Evolutionary conservation across 768 basidiomycete genomes (phyloP).

Genomic region (Collybia mongolica): DNA sequence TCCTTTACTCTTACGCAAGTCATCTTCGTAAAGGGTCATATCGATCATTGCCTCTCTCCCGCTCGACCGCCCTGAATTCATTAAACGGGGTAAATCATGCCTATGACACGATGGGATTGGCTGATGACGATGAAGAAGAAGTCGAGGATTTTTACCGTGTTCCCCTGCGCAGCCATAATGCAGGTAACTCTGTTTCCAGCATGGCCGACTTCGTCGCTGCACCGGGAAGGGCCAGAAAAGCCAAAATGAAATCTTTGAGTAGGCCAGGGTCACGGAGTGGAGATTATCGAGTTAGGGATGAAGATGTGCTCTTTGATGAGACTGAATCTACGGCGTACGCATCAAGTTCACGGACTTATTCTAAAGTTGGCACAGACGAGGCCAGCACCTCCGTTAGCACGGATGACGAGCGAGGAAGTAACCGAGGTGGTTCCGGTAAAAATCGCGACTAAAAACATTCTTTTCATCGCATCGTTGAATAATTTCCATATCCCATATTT

Average conservation of each 20-base stretch:
- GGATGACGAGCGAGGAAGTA: conserved; percentile 33
- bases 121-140: conserved; percentile 56
- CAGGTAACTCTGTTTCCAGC: conserved; percentile 44
- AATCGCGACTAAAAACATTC: conserved; percentile 8
- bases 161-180: conserved; percentile 48
- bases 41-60: conserved; percentile 68
- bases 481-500: conserved; percentile 4
- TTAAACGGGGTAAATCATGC: conserved; percentile 29
- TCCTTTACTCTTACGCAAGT: conserved; percentile 90
- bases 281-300: conserved; percentile 32
- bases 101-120: conserved; percentile 34
- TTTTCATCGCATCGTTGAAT: conserved; percentile 8
- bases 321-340: conserved; percentile 43
- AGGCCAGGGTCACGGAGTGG: conserved; percentile 19
- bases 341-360: conserved; percentile 39
- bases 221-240: conserved; percentile 26
- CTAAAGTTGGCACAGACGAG: conserved; percentile 40
- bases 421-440: conserved; percentile 1
- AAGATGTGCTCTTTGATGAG: conserved; percentile 65
- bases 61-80: conserved; percentile 33
- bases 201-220: conserved; percentile 66
- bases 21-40: conserved; percentile 93
- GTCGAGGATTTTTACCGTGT: conserved; percentile 69
- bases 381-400: conserved; percentile 33
- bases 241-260: conserved; percentile 9